A percentile compares a stretch with the other conserved stretches of the same genome.
Evolutionary conservation across 352 stramenopile genomes (phyloP).

Genomic region (Phytophthora melonis): DNA sequence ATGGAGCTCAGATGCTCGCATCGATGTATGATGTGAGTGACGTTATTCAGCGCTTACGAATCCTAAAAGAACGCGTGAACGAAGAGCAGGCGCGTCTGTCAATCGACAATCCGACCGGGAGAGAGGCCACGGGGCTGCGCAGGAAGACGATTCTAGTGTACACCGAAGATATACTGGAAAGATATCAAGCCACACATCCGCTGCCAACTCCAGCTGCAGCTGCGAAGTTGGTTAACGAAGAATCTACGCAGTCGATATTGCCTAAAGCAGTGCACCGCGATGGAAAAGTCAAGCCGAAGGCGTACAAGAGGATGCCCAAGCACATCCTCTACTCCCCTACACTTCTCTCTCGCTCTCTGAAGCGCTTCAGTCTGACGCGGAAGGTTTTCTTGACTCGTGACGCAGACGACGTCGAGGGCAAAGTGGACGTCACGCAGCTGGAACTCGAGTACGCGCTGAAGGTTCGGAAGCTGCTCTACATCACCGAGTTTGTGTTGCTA

Average conservation of each 20-base stretch:
- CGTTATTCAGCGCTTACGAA: neutral
- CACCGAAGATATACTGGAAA: neutral
- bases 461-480: slow-evolving; percentile 17
- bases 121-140: neutral
- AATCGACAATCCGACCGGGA: neutral
- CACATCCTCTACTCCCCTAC: neutral
- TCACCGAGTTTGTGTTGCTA: slow-evolving; percentile 29
- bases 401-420: neutral
- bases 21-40: neutral
- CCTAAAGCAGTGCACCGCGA: neutral
- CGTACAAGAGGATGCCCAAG: neutral
- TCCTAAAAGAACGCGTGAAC: neutral
- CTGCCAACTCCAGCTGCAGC: too few species aligned
- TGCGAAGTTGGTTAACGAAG: neutral
- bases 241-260: neutral
- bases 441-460: slow-evolving; percentile 18
- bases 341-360: neutral
- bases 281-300: neutral
- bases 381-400: neutral
- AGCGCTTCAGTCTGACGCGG: neutral
- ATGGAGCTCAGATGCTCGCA: neutral
- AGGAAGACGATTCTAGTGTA: slow-evolving; percentile 1
- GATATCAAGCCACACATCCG: neutral
- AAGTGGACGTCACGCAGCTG: neutral
- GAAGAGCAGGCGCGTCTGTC: neutral